These are phyloP conservation scores for Pythium pectinolyticum DNA, from an alignment of 352 stramenopile species.

Conservation along the genomic window DNA sequence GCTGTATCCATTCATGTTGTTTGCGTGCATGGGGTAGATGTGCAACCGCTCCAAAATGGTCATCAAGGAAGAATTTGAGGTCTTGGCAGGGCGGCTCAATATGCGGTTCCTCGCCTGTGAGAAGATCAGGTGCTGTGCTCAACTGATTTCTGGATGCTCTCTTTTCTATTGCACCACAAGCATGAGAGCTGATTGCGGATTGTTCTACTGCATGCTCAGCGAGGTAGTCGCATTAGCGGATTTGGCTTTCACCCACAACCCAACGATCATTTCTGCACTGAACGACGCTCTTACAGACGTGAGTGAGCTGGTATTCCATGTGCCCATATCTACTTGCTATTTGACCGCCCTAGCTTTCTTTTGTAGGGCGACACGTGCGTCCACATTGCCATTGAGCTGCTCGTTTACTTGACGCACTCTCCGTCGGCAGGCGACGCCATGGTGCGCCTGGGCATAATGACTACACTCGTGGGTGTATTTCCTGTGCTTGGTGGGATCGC, in stretches of 20 bases:
- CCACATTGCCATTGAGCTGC: conserved; percentile 27
- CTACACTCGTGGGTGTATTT: conserved; percentile 22
- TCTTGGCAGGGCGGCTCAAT: conserved; percentile 25
- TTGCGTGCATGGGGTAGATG: not conserved
- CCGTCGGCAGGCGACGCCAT: conserved; percentile 6
- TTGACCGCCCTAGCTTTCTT: no score
- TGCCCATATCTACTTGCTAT: not conserved
- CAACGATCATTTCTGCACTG: conserved; percentile 1
- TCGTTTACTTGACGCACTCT: conserved; percentile 17
- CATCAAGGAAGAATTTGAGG: conserved; percentile 16
- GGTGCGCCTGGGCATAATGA: conserved; percentile 12
- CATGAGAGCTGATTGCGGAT: no score
- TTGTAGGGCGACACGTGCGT: conserved; percentile 18
- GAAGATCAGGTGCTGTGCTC: conserved; percentile 7
- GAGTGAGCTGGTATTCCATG: not conserved
- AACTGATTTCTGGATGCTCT: no score
- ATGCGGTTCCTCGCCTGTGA: conserved; percentile 11
- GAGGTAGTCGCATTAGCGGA: conserved; percentile 7
- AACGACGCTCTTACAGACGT: conserved; percentile 22
- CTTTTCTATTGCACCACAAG: no score
- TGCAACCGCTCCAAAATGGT: conserved; percentile 13
- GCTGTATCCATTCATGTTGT: not conserved
- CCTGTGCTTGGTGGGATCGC: conserved; percentile 14
- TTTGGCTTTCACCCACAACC: conserved; percentile 6
- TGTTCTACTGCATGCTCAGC: no score